phyloP scores from a whole-genome alignment of 345 rosid species.

The Linum lewisii region DNA sequence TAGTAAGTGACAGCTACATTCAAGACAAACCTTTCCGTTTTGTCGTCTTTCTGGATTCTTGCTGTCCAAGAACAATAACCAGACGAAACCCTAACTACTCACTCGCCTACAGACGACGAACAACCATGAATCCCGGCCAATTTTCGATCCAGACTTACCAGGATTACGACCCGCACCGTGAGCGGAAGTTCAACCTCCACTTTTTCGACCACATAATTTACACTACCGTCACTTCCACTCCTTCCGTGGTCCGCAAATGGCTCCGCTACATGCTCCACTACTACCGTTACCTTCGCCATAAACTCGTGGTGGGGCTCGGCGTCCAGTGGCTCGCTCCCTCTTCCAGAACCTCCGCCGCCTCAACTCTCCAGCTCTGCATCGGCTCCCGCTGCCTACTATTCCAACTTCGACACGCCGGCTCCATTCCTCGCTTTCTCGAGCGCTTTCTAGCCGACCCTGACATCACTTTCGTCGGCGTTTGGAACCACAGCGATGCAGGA shows the following conservation, averaged over 20 bases:
- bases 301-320: neutral
- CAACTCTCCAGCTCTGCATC: neutral
- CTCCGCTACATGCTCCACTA: neutral
- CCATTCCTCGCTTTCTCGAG: neutral
- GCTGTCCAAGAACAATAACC: no score
- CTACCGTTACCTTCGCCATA: neutral
- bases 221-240: neutral
- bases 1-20: no score
- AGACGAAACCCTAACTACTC: no score
- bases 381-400: neutral
- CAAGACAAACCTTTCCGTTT: no score
- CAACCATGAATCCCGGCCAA: no score
- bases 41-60: no score
- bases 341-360: neutral
- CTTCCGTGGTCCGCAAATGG: neutral
- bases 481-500: neutral
- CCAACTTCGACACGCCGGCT: neutral
- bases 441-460: neutral
- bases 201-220: neutral
- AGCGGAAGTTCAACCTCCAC: neutral
- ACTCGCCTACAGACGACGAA: no score
- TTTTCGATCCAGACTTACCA: no score
- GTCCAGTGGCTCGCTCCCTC: neutral
- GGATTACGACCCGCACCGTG: no score
- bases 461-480: neutral